These are phyloP conservation scores for Microsporum canis DNA, from an alignment of 2,329 filamentous ascomycete species.

Conservation along the genomic window DNA sequence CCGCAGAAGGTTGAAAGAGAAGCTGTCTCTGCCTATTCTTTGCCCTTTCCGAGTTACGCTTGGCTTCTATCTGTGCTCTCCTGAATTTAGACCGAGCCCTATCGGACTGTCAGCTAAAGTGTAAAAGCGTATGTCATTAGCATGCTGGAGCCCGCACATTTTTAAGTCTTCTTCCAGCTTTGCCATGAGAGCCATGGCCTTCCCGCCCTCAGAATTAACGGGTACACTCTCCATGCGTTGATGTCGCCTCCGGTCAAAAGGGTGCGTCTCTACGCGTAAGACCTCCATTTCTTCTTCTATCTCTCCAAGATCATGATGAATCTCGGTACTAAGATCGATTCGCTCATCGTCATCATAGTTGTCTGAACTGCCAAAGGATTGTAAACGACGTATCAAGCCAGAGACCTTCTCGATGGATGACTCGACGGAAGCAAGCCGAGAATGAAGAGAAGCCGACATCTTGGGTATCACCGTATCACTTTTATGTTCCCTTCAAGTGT, in stretches of 20 bases:
- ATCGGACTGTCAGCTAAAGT: slow-evolving; percentile 22
- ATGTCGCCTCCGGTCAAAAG: slow-evolving; percentile 40
- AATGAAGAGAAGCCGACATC: slow-evolving; percentile 30
- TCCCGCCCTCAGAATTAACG: slow-evolving; percentile 51
- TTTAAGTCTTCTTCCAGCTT: slow-evolving; percentile 60
- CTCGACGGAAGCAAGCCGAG: slow-evolving; percentile 42
- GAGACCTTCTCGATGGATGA: slow-evolving; percentile 43
- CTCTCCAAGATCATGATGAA: slow-evolving; percentile 63
- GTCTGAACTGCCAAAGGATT: slow-evolving; percentile 50
- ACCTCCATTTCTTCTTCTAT: slow-evolving; percentile 76
- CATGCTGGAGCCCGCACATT: slow-evolving; percentile 39
- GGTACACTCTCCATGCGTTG: slow-evolving; percentile 39
- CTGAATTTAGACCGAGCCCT: slow-evolving; percentile 60
- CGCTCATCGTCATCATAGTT: slow-evolving; percentile 54
- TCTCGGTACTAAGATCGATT: slow-evolving; percentile 66
- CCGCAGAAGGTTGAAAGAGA: slow-evolving; percentile 54
- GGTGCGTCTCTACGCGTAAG: slow-evolving; percentile 62
- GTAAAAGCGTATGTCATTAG: slow-evolving; percentile 12
- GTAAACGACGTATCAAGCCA: slow-evolving; percentile 45
- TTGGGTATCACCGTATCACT: not conserved
- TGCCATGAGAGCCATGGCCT: slow-evolving; percentile 55
- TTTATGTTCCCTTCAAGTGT: not conserved
- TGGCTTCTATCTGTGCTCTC: slow-evolving; percentile 68
- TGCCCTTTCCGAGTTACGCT: slow-evolving; percentile 60
- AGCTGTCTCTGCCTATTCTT: slow-evolving; percentile 66